phyloP scores from a whole-genome alignment of 768 basidiomycete genomes.

The Lactarius quietus region DNA sequence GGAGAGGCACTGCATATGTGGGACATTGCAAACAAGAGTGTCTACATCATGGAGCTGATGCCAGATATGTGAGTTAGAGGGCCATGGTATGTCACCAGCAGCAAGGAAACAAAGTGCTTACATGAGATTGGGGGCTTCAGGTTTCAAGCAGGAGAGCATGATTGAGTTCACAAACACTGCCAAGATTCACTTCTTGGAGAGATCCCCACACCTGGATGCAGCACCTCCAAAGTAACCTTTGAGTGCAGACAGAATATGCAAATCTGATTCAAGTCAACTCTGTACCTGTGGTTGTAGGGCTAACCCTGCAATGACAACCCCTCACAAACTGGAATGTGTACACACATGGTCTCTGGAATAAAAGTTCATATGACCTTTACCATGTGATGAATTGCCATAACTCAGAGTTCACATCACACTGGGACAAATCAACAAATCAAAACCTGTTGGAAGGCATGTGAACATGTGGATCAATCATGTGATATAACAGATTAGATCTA shows the following conservation, averaged over 20 bases:
- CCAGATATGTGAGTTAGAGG: constrained; percentile 41
- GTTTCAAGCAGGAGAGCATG: constrained; percentile 43
- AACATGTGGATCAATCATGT: too few relatives aligned
- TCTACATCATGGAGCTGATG: constrained; percentile 38
- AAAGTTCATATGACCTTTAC: too few relatives aligned
- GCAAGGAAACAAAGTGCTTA: not conserved
- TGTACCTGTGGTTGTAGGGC: not conserved
- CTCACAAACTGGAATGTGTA: not conserved
- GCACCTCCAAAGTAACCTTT: not conserved
- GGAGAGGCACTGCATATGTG: constrained; percentile 40
- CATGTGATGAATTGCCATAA: too few relatives aligned
- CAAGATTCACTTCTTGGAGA: constrained; percentile 38
- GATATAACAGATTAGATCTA: too few relatives aligned
- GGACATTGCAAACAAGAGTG: constrained; percentile 33
- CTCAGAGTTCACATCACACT: too few relatives aligned
- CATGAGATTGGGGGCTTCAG: constrained; percentile 23
- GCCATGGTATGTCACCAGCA: constrained; percentile 38
- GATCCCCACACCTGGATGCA: constrained; percentile 31
- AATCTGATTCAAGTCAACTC: too few relatives aligned
- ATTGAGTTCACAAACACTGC: constrained; percentile 42
- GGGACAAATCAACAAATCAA: too few relatives aligned
- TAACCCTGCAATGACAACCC: not conserved
- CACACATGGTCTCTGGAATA: not conserved
- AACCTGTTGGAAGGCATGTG: too few relatives aligned
- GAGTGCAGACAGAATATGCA: not conserved